Base-by-base conservation (phyloP, 208 protist species). In the Balamuthia mandrillaris region DNA sequence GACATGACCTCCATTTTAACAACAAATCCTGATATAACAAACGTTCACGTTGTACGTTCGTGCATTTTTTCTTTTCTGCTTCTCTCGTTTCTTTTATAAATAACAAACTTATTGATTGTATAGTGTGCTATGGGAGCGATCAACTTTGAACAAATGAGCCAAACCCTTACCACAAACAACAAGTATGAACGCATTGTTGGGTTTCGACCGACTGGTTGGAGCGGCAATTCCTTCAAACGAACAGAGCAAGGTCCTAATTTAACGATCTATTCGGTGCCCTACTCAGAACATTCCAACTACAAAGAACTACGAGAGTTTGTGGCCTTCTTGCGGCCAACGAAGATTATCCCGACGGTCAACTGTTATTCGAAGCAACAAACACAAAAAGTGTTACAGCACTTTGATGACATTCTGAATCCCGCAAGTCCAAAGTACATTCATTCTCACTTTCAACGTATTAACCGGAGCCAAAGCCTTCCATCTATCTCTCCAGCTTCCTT, bases 211-310 rank as follows among this genome's bases (percentile, higher is more conserved):
- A 83, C 54, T 5, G 77, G 77, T 3, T 65, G 54, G 77, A 33
- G n/a, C 10, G 54, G 54, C n/a, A 35, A 52, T n/a, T n/a, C n/a
- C 54, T 16, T 54, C 9, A 83, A 68, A 41, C 51, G 49, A 7
- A 31, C 52, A n/a, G 12, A 44, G n/a, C 12, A 14, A 39, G 33
- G 21, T 9, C 27, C 45, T 41, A 88, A 88, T 31, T n/a, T 85
- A 31, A 29, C 33, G 27, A 60, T 88, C 1, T 85, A 81, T 41
- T 37, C 44, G 18, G 47, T 88, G 35, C 85, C 85, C 3, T 88
- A 88, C 65, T 81, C 63, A 3, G 85, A 88, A 49, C 85, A 88
- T 45, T 65, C 41, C 37, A 81, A 45, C 33, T 88, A 66, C 65
- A 27, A 58, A 27, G 85, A 88, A 27, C 77, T 88, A 0, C 37